Conservation (phyloP, 768 basidiomycete species). For the Leccinum boreale region DNA sequence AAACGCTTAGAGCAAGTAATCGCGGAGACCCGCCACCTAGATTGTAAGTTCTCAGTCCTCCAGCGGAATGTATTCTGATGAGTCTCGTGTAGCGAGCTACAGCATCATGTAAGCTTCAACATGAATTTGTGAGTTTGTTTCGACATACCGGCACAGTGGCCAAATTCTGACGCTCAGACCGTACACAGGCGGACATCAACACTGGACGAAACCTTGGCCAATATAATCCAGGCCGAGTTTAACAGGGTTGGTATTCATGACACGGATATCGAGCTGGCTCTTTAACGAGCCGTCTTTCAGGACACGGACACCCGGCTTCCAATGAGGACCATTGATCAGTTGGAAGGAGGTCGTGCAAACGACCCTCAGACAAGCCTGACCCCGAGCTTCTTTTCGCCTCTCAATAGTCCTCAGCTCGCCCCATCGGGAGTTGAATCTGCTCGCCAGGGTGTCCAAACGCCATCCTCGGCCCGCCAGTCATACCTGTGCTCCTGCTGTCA, state of each 20-base stretch:
- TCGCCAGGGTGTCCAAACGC: neutral
- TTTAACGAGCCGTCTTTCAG: neutral
- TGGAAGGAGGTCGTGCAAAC: neutral
- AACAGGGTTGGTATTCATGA: neutral
- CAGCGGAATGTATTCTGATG: neutral
- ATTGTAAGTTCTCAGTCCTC: neutral
- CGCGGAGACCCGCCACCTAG: fast-evolving
- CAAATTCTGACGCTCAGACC: neutral
- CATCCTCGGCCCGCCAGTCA: neutral
- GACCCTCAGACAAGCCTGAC: neutral
- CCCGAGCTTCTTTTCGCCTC: neutral
- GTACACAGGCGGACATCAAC: slow-evolving; percentile 1
- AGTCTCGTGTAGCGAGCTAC: neutral
- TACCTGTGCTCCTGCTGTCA: slow-evolving; percentile 16
- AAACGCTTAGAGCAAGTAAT: neutral
- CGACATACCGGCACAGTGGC: neutral
- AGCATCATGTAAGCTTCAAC: neutral
- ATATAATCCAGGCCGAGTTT: neutral
- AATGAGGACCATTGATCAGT: neutral
- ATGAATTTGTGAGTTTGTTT: slow-evolving; percentile 1
- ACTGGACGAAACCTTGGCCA: neutral
- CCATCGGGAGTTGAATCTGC: neutral
- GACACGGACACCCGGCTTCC: neutral
- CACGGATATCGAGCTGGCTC: neutral
- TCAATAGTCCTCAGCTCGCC: neutral